These are phyloP conservation scores for Aegilops umbellulata DNA, from an alignment of 176 grass and related monocot genomes.

Conservation along the genomic window DNA sequence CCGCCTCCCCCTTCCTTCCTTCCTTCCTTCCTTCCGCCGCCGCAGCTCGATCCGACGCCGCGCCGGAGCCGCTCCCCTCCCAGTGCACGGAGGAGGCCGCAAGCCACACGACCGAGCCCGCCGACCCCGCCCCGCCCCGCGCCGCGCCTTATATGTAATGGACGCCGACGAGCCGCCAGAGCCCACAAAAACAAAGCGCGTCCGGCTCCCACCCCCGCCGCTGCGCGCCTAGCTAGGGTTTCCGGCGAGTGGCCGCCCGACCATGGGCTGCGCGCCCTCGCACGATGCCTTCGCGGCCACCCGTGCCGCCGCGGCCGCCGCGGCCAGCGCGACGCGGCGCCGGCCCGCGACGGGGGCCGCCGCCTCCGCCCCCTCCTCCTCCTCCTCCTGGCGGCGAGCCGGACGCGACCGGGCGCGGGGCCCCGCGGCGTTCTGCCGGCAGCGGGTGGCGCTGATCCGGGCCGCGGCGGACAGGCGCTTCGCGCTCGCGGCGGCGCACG, in stretches of 20 bases:
- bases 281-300: slow-evolving; percentile 30
- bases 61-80: not conserved
- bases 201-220: too few relatives aligned
- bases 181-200: not conserved
- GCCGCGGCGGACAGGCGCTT: slow-evolving; percentile 49
- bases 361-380: not conserved
- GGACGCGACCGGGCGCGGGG: too few relatives aligned
- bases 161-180: slow-evolving; percentile 50
- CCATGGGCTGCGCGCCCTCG: slow-evolving; percentile 65
- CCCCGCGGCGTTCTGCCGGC: slow-evolving; percentile 54
- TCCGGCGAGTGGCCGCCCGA: too few relatives aligned
- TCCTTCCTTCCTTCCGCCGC: not conserved
- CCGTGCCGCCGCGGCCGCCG: not conserved
- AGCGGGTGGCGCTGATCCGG: slow-evolving; percentile 66
- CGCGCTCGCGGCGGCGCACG: slow-evolving; percentile 67
- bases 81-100: not conserved
- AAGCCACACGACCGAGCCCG: not conserved
- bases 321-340: slow-evolving; percentile 15
- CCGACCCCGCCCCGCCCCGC: too few relatives aligned
- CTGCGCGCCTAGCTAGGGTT: too few relatives aligned
- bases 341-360: not conserved
- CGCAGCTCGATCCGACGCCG: not conserved
- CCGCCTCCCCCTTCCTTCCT: not conserved
- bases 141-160: slow-evolving; percentile 15
- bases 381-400: not conserved